These are phyloP conservation scores for Pinus tabuliformis DNA, from an alignment of 75 land plant species.

Conservation along the genomic window DNA sequence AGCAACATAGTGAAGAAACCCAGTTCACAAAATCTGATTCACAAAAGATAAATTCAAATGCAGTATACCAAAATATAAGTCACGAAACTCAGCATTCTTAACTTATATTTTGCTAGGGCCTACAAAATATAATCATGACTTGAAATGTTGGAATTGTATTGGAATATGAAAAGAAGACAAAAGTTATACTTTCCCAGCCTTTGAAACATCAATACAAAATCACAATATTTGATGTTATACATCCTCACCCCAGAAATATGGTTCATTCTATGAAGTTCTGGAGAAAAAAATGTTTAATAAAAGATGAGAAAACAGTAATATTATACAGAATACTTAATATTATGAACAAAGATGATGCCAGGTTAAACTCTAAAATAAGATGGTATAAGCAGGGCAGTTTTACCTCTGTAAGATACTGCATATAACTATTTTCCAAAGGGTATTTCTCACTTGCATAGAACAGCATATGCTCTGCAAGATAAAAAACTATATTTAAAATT, in stretches of 20 bases:
- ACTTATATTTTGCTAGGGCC: neutral
- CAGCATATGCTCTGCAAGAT: slow-evolving; percentile 89
- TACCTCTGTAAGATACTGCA: slow-evolving; percentile 91
- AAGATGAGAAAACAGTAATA: neutral
- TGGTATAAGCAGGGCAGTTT: neutral
- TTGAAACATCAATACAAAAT: neutral
- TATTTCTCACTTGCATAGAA: slow-evolving; percentile 97
- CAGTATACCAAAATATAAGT: neutral
- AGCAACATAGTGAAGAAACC: too few species aligned
- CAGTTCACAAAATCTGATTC: neutral
- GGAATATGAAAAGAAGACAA: neutral
- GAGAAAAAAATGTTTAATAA: neutral
- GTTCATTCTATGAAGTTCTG: neutral
- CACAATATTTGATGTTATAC: neutral
- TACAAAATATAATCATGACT: neutral
- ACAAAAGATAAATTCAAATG: neutral
- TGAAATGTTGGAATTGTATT: neutral
- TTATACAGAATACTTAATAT: neutral
- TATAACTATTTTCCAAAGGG: slow-evolving; percentile 92
- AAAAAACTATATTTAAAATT: slow-evolving; percentile 1
- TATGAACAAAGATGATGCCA: neutral
- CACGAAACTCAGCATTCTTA: neutral
- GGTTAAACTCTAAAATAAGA: neutral
- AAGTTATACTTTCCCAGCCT: neutral
- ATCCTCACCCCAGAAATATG: neutral